phyloP scores from a whole-genome alignment of 177 flowering plant genomes.

The Tripterygium wilfordii region DNA sequence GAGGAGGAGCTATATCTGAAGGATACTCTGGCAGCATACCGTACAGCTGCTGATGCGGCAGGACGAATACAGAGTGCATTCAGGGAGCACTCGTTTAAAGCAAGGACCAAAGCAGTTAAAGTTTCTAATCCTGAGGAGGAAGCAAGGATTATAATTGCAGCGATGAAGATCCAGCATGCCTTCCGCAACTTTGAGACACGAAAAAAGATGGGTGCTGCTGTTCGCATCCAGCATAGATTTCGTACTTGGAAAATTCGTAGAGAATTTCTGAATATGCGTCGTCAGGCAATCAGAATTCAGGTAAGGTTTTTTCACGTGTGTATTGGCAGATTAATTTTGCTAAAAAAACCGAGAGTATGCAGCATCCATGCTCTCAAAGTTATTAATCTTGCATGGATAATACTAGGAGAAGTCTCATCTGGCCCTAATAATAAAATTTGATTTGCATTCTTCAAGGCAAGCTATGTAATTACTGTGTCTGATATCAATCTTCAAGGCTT shows the following conservation, averaged over 20 bases:
- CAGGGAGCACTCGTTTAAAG: constrained; percentile 64
- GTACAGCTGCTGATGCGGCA: constrained; percentile 95
- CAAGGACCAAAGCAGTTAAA: constrained; percentile 38
- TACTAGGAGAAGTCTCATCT: too few relatives aligned
- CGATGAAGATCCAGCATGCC: constrained; percentile 89
- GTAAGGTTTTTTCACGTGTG: constrained; percentile 27
- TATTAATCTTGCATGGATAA: too few relatives aligned
- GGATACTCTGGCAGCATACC: constrained; percentile 79
- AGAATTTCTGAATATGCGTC: constrained; percentile 79
- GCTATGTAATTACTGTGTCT: too few relatives aligned
- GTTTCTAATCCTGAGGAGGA: constrained; percentile 55
- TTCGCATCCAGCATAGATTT: constrained; percentile 69
- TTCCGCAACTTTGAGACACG: constrained; percentile 54
- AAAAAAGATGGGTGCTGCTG: constrained; percentile 71
- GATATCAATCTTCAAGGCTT: too few relatives aligned
- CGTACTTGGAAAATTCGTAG: constrained; percentile 82
- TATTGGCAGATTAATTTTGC: not conserved
- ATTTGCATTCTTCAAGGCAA: too few relatives aligned
- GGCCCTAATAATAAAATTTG: too few relatives aligned
- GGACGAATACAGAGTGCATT: constrained; percentile 84
- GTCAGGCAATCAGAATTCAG: constrained; percentile 75
- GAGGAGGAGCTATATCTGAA: constrained; percentile 71
- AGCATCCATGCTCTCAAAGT: too few relatives aligned
- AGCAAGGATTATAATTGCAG: constrained; percentile 69
- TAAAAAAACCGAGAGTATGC: too few relatives aligned